Percentiles rank a stretch among this genome's conserved stretches.
Evolutionary conservation across 306 rosid genomes (phyloP).

Genomic region (Mimosa pudica): DNA sequence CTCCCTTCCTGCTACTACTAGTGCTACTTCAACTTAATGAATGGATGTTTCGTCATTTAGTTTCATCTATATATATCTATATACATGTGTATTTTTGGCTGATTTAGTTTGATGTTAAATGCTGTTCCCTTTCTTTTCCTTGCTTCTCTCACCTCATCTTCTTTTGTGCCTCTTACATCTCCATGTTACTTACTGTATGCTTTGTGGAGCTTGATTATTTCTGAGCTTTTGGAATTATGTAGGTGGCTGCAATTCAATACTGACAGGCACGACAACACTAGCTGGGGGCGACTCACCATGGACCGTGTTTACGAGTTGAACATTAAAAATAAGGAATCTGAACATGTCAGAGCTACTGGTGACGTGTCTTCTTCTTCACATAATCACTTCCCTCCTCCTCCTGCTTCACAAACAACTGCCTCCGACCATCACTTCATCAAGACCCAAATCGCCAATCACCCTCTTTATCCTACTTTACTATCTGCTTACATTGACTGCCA

Average conservation of each 20-base stretch:
- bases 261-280: not conserved
- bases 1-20: not conserved
- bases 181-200: not conserved
- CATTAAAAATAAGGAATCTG: conserved; percentile 11
- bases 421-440: conserved; percentile 41
- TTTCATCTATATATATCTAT: no score
- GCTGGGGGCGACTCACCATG: conserved; percentile 14
- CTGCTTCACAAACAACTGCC: conserved; percentile 31
- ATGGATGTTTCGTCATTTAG: not conserved
- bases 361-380: conserved; percentile 19
- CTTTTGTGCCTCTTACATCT: not conserved
- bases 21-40: not conserved
- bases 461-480: conserved; percentile 65
- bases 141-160: not conserved
- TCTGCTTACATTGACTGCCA: conserved; percentile 75
- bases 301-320: conserved; percentile 38
- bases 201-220: not conserved
- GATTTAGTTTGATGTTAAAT: not conserved
- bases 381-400: conserved; percentile 38
- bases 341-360: conserved; percentile 22
- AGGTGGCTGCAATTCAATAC: not conserved
- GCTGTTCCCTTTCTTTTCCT: not conserved
- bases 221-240: not conserved
- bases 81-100: no score
- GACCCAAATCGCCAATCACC: conserved; percentile 74